Evolutionary conservation across 352 stramenopile genomes (phyloP), one percentile per base, ranked within the genome.

Genomic region (Pythium angustatum): DNA sequence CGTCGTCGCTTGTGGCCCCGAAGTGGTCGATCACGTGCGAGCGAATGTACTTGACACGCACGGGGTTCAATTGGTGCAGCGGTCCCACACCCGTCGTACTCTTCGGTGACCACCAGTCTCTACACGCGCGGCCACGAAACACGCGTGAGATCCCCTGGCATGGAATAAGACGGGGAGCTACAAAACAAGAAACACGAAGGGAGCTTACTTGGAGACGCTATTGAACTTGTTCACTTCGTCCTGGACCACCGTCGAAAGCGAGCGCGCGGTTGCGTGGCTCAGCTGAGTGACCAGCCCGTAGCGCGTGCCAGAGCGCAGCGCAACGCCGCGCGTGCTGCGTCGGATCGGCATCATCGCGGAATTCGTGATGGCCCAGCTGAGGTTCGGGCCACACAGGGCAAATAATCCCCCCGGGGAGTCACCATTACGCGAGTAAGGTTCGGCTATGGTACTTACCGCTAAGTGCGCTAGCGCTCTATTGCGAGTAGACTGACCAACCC

Each of bases 151-250:
- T n/a, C 21, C 53, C 26, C 4, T 12, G 30, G 44, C n/a, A 14
- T 7, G 30, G 3, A 4, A n/a, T n/a, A n/a, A n/a, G n/a, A 22
- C 40, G 36, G 28, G 40, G 4, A 59, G 34, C 52, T 59, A 45
- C 51, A 26, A 3, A 41, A 33, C n/a, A n/a, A n/a, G 28, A 10
- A 40, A 19, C 11, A 21, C 8, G 55, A 14, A 55, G n/a, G 44
- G 11, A 59, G 19, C 82, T 52, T 72, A 94, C 86, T 77, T 86
- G 43, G 86, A 81, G 2, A 81, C 81, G 24, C 72, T 66, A 53
- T 90, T 93, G 60, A 94, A 94, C 70, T 94, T 94, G 65, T 71
- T 75, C 38, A 94, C 86, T 76, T 94, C 86, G 15, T 91, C 78
- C 12, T 79, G 62, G 24, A 88, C 75, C 24, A 94, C 84, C 2